A percentile compares a stretch with the other conserved stretches of the same genome.
These are phyloP conservation scores for Boletus pseudo-olivaceus DNA, from an alignment of 768 basidiomycete genomes.

Conservation along the genomic window DNA sequence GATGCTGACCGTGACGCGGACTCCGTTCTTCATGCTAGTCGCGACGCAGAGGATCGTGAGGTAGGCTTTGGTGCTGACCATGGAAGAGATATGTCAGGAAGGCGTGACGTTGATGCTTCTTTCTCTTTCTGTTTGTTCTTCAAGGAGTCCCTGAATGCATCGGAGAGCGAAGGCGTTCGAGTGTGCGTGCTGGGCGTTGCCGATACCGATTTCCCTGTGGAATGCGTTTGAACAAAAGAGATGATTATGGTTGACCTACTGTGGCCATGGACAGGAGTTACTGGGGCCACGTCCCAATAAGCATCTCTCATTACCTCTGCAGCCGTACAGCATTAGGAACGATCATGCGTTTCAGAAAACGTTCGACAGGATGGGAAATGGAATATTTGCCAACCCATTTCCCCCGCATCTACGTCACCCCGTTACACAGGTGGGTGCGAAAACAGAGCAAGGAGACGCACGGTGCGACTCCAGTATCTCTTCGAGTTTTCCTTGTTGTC, in stretches of 20 bases:
- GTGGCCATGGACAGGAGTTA: conserved; percentile 33
- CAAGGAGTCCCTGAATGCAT: conserved; percentile 17
- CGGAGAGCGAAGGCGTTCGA: conserved; percentile 16
- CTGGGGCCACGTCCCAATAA: conserved; percentile 53
- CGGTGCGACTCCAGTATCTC: conserved; percentile 83
- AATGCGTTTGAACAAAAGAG: not conserved
- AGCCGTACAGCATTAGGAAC: conserved; percentile 75
- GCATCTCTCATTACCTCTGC: conserved; percentile 59
- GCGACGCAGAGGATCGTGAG: conserved; percentile 13
- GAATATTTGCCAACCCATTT: conserved; percentile 73
- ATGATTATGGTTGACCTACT: conserved; percentile 37
- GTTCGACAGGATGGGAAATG: conserved; percentile 65
- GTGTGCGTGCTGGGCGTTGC: conserved; percentile 14
- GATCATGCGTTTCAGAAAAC: conserved; percentile 72
- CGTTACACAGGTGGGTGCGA: not conserved
- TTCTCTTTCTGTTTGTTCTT: conserved; percentile 29
- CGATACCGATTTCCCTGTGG: conserved; percentile 36
- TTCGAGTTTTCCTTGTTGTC: conserved; percentile 76
- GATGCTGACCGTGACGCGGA: conserved; percentile 18
- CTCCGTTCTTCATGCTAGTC: conserved; percentile 12
- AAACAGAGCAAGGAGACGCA: conserved; percentile 30
- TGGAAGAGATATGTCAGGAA: conserved; percentile 35
- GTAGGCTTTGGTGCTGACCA: conserved; percentile 27
- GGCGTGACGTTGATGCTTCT: conserved; percentile 26
- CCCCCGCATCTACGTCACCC: conserved; percentile 53